These are phyloP conservation scores for Acrodontium crateriforme DNA, from an alignment of 2,329 filamentous ascomycete species.

Conservation along the genomic window DNA sequence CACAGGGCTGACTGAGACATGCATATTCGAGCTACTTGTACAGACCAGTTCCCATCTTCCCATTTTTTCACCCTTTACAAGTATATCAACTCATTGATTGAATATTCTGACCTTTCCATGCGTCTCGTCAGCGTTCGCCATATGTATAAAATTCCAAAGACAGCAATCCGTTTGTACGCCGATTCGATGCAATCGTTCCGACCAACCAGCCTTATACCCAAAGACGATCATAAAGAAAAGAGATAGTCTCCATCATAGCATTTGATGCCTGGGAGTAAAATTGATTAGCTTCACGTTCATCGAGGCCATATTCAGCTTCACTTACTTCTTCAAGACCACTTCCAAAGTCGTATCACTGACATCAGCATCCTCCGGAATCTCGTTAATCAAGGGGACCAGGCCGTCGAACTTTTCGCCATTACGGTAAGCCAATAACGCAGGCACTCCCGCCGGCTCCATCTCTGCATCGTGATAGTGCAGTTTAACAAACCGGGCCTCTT, in stretches of 20 bases:
- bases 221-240: too few relatives aligned
- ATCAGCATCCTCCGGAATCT: constrained; percentile 54
- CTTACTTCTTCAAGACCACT: constrained; percentile 41
- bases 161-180: too few relatives aligned
- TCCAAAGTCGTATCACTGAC: constrained; percentile 42
- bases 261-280: constrained; percentile 3
- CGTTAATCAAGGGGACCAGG: constrained; percentile 71
- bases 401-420: constrained; percentile 85
- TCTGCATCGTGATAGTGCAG: constrained; percentile 85
- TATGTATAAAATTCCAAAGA: too few relatives aligned
- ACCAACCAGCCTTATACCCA: too few relatives aligned
- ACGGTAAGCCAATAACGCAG: constrained; percentile 77
- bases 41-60: too few relatives aligned
- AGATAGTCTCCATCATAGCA: constrained; percentile 5
- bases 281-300: background rate
- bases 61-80: too few relatives aligned
- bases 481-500: constrained; percentile 72
- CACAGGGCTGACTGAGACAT: too few relatives aligned
- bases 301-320: constrained; percentile 5
- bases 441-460: constrained; percentile 78
- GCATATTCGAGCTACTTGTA: too few relatives aligned
- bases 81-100: too few relatives aligned
- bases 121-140: too few relatives aligned
- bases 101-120: too few relatives aligned
- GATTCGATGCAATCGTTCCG: too few relatives aligned